Evolutionary conservation across 148 eudicot species (phyloP).

Genomic region (Silene conica): DNA sequence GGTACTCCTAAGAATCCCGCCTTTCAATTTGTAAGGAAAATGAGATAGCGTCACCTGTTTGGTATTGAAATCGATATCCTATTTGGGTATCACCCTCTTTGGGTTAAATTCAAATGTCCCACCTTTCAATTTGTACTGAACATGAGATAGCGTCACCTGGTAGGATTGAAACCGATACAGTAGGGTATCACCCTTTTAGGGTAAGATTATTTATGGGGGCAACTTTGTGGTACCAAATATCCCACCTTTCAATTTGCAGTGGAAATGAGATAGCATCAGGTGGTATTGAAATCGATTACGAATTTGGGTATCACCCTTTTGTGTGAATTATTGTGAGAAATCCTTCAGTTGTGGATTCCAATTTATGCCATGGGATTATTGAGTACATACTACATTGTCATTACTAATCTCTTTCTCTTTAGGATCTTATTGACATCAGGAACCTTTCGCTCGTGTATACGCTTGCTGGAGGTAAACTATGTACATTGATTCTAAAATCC

Average conservation of each 20-base stretch:
- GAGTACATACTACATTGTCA: background rate
- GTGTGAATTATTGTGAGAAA: no score
- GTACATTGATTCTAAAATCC: background rate
- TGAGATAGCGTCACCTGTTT: background rate
- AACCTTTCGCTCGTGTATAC: constrained; percentile 83
- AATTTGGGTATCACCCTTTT: no score
- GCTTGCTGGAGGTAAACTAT: constrained; percentile 68
- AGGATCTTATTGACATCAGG: constrained; percentile 84
- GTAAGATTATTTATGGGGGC: no score
- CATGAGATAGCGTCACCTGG: background rate
- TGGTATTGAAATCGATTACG: no score
- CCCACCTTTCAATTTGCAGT: no score
- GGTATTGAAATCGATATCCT: background rate
- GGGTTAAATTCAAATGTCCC: no score
- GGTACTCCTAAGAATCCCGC: constrained; percentile 29
- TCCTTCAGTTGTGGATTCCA: no score
- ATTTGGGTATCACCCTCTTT: background rate
- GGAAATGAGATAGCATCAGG: no score
- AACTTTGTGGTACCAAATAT: no score
- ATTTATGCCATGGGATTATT: background rate
- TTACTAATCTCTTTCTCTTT: background rate
- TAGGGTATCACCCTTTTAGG: background rate
- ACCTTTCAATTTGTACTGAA: background rate
- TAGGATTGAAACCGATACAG: background rate
- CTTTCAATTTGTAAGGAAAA: background rate